Evolutionary conservation across 2,329 filamentous ascomycete species (phyloP).

Genomic region (Neonectria magnoliae): DNA sequence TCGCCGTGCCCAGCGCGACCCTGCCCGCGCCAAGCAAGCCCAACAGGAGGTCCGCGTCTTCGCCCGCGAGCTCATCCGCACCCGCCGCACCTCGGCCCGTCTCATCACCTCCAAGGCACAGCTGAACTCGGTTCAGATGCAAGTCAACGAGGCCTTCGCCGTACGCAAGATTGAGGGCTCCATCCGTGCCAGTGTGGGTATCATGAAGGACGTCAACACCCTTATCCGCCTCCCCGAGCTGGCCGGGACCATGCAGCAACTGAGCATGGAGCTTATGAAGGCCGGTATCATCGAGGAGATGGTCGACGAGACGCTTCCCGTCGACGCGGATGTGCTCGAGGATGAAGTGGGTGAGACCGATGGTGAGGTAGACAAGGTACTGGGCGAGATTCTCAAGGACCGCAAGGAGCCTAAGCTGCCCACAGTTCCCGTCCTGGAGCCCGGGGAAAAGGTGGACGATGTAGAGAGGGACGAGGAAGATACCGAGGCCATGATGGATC

Average conservation of each 20-base stretch:
- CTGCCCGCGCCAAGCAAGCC: slow-evolving; percentile 81
- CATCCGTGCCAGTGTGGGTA: slow-evolving; percentile 84
- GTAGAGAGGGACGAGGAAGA: slow-evolving; percentile 72
- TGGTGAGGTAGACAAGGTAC: slow-evolving; percentile 88
- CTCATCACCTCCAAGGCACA: slow-evolving; percentile 91
- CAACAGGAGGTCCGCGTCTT: slow-evolving; percentile 86
- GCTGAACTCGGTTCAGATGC: slow-evolving; percentile 92
- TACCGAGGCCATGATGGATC: slow-evolving; percentile 88
- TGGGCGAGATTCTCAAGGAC: slow-evolving; percentile 90
- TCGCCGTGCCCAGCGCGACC: slow-evolving; percentile 82
- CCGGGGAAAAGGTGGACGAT: slow-evolving; percentile 61
- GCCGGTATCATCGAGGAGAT: slow-evolving; percentile 98
- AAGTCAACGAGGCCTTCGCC: slow-evolving; percentile 95
- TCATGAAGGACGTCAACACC: slow-evolving; percentile 97
- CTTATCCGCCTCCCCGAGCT: slow-evolving; percentile 87
- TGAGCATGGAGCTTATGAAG: slow-evolving; percentile 88
- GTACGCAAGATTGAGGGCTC: slow-evolving; percentile 95
- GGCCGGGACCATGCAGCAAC: slow-evolving; percentile 87
- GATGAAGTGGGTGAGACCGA: slow-evolving; percentile 78
- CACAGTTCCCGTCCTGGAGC: slow-evolving; percentile 64
- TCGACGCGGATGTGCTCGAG: slow-evolving; percentile 75
- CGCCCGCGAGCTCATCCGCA: slow-evolving; percentile 85
- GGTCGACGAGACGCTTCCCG: slow-evolving; percentile 86
- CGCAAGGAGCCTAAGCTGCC: slow-evolving; percentile 70
- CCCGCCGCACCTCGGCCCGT: slow-evolving; percentile 78